These are phyloP conservation scores for Limnanthes douglasii DNA, from an alignment of 345 rosid species.

Conservation along the genomic window DNA sequence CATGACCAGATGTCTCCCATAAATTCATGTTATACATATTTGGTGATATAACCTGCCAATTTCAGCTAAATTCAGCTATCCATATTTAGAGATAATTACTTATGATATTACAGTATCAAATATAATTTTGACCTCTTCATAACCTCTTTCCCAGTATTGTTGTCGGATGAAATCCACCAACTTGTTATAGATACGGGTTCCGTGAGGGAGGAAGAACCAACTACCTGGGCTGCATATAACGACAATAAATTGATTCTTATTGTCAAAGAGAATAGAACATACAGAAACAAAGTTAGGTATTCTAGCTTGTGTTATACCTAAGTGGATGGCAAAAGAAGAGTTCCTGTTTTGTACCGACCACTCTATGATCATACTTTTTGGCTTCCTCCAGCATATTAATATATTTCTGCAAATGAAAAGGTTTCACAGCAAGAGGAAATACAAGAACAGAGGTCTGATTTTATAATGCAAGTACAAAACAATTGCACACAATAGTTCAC, in stretches of 20 bases:
- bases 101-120: background rate
- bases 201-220: conserved; percentile 93
- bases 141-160: conserved; percentile 76
- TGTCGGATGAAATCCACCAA: conserved; percentile 57
- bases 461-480: background rate
- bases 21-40: conserved; percentile 92
- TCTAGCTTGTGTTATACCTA: conserved; percentile 27
- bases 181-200: conserved; percentile 82
- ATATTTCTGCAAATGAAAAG: conserved; percentile 39
- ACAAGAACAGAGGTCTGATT: background rate
- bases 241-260: conserved; percentile 3
- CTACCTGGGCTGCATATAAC: conserved; percentile 81
- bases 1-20: conserved; percentile 97
- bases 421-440: background rate
- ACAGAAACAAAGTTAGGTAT: background rate
- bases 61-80: conserved; percentile 5
- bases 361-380: conserved; percentile 84
- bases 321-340: conserved; percentile 80
- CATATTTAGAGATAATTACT: conserved; percentile 3
- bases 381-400: conserved; percentile 64
- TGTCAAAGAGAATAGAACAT: conserved; percentile 1
- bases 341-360: conserved; percentile 83
- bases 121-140: conserved; percentile 52
- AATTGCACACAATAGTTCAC: conserved; percentile 15
- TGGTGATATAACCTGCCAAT: conserved; percentile 76